Percentiles rank a stretch among this genome's conserved stretches.
phyloP scores from a whole-genome alignment of 129 eudicot genomes.

The Flaveria ramosissima region DNA sequence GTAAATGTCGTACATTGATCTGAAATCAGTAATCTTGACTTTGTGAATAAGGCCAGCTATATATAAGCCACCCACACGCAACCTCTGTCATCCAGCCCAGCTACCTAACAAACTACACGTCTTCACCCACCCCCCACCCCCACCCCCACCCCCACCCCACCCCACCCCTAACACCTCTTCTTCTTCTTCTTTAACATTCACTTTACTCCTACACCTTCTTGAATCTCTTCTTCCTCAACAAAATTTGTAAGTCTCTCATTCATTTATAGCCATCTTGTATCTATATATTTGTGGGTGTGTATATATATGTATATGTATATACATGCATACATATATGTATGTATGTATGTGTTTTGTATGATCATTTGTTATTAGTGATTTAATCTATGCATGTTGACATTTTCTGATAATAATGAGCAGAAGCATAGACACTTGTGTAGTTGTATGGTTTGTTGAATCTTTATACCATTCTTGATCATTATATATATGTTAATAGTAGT shows the following conservation, averaged over 20 bases:
- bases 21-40: not conserved
- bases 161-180: not conserved
- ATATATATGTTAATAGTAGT: not conserved
- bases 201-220: constrained; percentile 19
- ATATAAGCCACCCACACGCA: constrained; percentile 43
- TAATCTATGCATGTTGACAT: constrained; percentile 23
- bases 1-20: not conserved
- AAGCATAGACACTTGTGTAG: no score
- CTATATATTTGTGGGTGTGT: not conserved
- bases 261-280: not conserved
- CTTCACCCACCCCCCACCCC: constrained; percentile 20
- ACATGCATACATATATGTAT: not conserved
- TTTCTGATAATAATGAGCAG: not conserved
- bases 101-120: constrained; percentile 47
- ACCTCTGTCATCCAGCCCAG: constrained; percentile 51
- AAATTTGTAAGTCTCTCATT: constrained; percentile 29
- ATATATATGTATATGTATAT: not conserved
- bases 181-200: constrained; percentile 18
- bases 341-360: no score
- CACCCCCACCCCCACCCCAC: not conserved
- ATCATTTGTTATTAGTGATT: not conserved
- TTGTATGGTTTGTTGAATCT: not conserved
- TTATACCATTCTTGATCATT: constrained; percentile 19
- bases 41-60: constrained; percentile 15
- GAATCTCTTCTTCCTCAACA: constrained; percentile 32